Evolutionary conservation across 495 filamentous ascomycete genomes (phyloP).

Genomic region (Stereocaulon alpinum): DNA sequence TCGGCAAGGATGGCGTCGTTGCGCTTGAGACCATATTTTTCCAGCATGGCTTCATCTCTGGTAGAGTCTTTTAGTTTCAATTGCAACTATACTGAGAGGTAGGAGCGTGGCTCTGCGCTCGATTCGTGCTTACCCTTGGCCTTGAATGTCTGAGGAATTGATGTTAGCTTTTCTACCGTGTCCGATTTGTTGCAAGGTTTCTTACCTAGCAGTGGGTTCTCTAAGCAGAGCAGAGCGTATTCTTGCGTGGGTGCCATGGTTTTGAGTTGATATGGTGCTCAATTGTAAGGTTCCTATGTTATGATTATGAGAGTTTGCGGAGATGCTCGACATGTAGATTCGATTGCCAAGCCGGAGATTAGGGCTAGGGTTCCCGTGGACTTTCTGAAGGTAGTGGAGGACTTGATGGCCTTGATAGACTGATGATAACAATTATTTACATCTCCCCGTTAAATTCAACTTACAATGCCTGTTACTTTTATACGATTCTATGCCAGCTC

Average conservation of each 20-base stretch:
- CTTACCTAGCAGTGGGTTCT: constrained; percentile 92
- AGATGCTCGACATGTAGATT: no score
- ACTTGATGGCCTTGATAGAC: no score
- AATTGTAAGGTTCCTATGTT: neutral
- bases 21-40: constrained; percentile 85
- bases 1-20: constrained; percentile 98
- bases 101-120: constrained; percentile 6
- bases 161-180: constrained; percentile 9
- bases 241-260: constrained; percentile 60
- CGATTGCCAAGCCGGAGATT: no score
- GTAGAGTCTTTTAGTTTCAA: neutral
- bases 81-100: neutral
- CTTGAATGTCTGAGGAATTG: constrained; percentile 70
- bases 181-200: constrained; percentile 13
- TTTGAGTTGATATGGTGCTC: neutral
- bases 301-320: neutral
- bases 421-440: no score
- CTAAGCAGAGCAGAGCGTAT: constrained; percentile 79
- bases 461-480: no score
- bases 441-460: no score
- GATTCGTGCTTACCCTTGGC: constrained; percentile 47
- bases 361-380: neutral
- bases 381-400: no score
- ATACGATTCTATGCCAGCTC: neutral
- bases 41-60: constrained; percentile 65